Base-by-base conservation (phyloP, 2,329 filamentous ascomycete species). In the Nakataea oryzae region DNA sequence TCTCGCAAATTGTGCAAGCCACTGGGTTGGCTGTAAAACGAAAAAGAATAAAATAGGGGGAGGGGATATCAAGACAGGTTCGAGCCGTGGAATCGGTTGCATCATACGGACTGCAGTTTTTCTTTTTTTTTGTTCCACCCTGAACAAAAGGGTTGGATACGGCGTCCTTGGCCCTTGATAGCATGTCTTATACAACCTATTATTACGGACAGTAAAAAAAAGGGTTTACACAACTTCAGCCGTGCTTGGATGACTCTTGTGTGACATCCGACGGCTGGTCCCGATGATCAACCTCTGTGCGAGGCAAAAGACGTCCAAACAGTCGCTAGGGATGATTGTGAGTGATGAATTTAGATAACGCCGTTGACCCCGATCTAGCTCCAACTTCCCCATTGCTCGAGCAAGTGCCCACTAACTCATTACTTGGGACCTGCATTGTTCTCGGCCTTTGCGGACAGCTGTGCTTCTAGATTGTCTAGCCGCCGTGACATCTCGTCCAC, bases 401-500 rank as follows among this genome's bases (percentile, higher is more conserved):
- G 24, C 41, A 50, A 24, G 41, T n/a, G 21, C 41, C 12, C 41
- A 50, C 24, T 50, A 3, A 50, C 3, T n/a, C 21, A 50, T 50
- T n/a, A 50, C 41, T 50, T 50, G 41, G 41, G 8, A 24, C 41
- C 29, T 34, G 55, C 29, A 9, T 41, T 59, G 21, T 69, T 70
- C 27, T 79, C 73, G 67, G 80, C 84, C 63, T 78, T 81, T 54
- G 83, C 81, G 68, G 84, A 80, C 57, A 96, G 79, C 17, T 87
- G 86, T 28, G 88, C 80, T 73, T 96, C 93, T 13, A 97, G 81
- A 63, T 87, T 91, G 71, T 97, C 93, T 27, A 97, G 77, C 29
- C 93, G 85, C 64, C 88, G 82, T 17, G 90, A 89, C 92, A 97
- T 96, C 66, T 96, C 92, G 71, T 96, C 93, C 89, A 97, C 92